Evolutionary conservation across 345 rosid genomes (phyloP), one percentile per base, ranked within the genome.

Genomic region (Murraya paniculata): DNA sequence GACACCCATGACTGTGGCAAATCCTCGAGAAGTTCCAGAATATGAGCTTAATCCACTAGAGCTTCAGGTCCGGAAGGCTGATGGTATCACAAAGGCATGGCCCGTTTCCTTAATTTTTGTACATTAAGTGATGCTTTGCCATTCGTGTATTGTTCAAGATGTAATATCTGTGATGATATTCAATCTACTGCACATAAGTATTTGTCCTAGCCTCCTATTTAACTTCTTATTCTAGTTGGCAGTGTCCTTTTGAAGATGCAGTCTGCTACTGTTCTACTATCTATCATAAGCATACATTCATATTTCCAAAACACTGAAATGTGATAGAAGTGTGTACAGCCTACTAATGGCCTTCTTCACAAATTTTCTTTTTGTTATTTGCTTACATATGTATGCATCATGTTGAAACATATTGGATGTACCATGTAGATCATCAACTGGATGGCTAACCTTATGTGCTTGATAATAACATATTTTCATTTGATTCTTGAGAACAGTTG

Each of bases 1-100:
- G 85, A 96, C 99, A 22, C 99, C 99, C 14, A 96, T 96, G 99
- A 50, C 94, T 9, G 98, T 96, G 66, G 83, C 94, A 8, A 90
- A 94, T 86, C 97, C 99, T 71, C 85, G 90, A 79, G 97, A 92
- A 85, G 89, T 96, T 55, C 99, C 99, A 6, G 99, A 94, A 77
- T 96, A 96, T 65, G 98, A 96, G 86, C 98, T 96, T 70, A 91
- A 92, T 77, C 99, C 99, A 27, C 82, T 89, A 22, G 99, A 96
- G 83, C 90, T 96, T 83, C 99, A 90, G 80, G 90, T 96, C 73
- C 89, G 98, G 68, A 96, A 86, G 87, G 81, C 86, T 18, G 99
- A 92, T 71, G 98, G 97, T 64, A 90, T 92, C 78, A 68, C 97
- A 72, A 91, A 94, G 94, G 99, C 82, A 86, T 76, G 83, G 36